Evolutionary conservation across 2,329 filamentous ascomycete species (phyloP).

Genomic region (Alternaria consortialis): DNA sequence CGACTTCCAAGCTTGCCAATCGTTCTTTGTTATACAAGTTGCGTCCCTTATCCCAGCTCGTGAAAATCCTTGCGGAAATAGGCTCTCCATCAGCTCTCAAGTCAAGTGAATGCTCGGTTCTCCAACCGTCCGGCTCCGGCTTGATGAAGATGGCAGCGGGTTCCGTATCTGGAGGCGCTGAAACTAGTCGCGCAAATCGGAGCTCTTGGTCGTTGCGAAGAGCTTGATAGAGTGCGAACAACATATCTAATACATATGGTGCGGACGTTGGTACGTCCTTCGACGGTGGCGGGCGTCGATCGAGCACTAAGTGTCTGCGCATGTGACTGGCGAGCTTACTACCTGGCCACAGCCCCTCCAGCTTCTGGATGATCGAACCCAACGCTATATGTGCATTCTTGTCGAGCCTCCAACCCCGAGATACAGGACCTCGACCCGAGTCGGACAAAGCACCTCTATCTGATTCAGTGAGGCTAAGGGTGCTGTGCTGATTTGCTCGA

Average conservation of each 20-base stretch:
- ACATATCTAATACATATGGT: slow-evolving; percentile 15
- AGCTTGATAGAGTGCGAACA: slow-evolving; percentile 17
- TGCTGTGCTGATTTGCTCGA: not conserved
- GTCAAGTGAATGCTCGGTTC: not conserved
- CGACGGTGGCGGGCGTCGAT: not conserved
- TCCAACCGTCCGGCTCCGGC: slow-evolving; percentile 10
- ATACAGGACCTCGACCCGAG: not conserved
- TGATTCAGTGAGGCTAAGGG: not conserved
- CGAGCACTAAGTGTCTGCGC: not conserved
- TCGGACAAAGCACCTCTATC: not conserved
- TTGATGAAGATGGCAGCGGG: slow-evolving; percentile 19
- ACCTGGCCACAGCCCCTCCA: not conserved
- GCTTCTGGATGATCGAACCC: not conserved
- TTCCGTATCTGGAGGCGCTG: slow-evolving; percentile 2
- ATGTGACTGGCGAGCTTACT: not conserved
- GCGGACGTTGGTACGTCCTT: slow-evolving; percentile 1
- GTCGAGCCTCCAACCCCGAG: slow-evolving; percentile 1
- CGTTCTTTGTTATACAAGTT: slow-evolving; percentile 14
- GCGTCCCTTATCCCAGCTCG: slow-evolving; percentile 25
- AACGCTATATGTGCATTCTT: not conserved
- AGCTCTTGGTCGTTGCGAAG: slow-evolving; percentile 13
- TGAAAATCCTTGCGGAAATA: slow-evolving; percentile 12
- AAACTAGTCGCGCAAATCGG: slow-evolving; percentile 13
- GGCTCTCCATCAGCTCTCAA: not conserved
- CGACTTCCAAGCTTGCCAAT: slow-evolving; percentile 22